Evolutionary conservation across 805 yeast species (phyloP), one percentile per base, ranked within the genome.

Genomic region (Wickerhamomyces queroliae): DNA sequence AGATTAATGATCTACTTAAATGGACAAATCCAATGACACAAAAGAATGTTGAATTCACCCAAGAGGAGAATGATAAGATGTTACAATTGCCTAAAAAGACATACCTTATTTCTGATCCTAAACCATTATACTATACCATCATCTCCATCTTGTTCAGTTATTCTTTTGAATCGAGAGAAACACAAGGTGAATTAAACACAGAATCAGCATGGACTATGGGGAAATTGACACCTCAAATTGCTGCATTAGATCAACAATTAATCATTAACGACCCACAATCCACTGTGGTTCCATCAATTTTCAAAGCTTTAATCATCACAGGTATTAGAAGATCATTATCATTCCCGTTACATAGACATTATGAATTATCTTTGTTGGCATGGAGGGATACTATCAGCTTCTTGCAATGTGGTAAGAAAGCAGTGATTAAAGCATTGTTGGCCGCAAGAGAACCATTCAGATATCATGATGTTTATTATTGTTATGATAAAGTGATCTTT

Each of bases 131-230:
- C 50, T 67, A 80, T 30, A 70, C 85, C 0, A 58, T 91, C 1
- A 55, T 88, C 0, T 76, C 85, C 18, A 46, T 90, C 1, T 48
- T 93, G 16, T 93, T 84, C 60, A 78, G 83, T 1, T 84, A 78
- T 49, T 73, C 75, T 38, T 89, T 81, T 56, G 97, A 93, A 46
- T 61, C 73, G 36, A 65, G 96, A 27, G 83, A 83, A 39, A 87
- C 82, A 27, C 78, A 75, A 52, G 81, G 80, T n/a, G 77, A 69
- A 15, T 75, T 78, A 38, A 87, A 78, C 15, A 78, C 85, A 5
- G 99, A 93, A 59, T 83, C 95, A 41, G 87, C 95, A 0, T 93
- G 99, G 99, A 80, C 91, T 0, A 73, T 93, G 5, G 99, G 99
- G 2, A 89, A 83, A 49, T 51, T 93, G 18, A 65, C 80, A 0